Evolutionary conservation across 805 yeast genomes (phyloP).

Genomic region (Brettanomyces naardenensis): DNA sequence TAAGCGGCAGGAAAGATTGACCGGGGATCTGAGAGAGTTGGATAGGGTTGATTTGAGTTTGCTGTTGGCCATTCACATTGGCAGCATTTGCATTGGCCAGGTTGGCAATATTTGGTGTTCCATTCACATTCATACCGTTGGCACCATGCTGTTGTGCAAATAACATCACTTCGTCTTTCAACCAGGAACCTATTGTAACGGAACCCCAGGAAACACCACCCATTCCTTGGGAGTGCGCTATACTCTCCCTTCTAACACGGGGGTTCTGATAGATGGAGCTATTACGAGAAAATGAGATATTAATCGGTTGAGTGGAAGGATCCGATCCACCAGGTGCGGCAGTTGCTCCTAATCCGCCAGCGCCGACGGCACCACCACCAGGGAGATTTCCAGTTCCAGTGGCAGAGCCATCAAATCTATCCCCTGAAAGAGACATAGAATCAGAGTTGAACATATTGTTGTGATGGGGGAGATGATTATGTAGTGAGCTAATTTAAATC

Average conservation of each 20-base stretch:
- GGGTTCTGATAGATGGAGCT: slow-evolving; percentile 33
- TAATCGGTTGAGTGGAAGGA: slow-evolving; percentile 31
- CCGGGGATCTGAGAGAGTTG: neutral
- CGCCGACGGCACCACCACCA: too few relatives aligned
- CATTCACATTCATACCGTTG: slow-evolving; percentile 9
- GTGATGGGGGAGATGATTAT: neutral
- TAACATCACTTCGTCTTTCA: slow-evolving; percentile 85
- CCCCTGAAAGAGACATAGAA: neutral
- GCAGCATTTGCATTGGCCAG: neutral
- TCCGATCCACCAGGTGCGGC: too few relatives aligned
- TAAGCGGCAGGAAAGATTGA: slow-evolving; percentile 12
- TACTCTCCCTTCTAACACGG: slow-evolving; percentile 76
- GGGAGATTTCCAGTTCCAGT: too few relatives aligned
- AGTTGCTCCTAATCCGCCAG: too few relatives aligned
- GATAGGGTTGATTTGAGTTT: neutral
- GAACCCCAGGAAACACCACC: slow-evolving; percentile 99
- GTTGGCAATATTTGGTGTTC: slow-evolving; percentile 4
- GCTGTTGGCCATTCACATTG: neutral
- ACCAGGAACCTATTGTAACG: slow-evolving; percentile 90
- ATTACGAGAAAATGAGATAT: slow-evolving; percentile 28
- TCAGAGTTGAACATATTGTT: slow-evolving; percentile 1
- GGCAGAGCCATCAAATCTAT: too few relatives aligned
- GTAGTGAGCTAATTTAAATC: neutral
- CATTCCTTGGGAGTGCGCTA: slow-evolving; percentile 96
- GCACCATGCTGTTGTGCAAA: slow-evolving; percentile 8